phyloP scores from a whole-genome alignment of 306 rosid genomes.

The Cucurbita moschata region DNA sequence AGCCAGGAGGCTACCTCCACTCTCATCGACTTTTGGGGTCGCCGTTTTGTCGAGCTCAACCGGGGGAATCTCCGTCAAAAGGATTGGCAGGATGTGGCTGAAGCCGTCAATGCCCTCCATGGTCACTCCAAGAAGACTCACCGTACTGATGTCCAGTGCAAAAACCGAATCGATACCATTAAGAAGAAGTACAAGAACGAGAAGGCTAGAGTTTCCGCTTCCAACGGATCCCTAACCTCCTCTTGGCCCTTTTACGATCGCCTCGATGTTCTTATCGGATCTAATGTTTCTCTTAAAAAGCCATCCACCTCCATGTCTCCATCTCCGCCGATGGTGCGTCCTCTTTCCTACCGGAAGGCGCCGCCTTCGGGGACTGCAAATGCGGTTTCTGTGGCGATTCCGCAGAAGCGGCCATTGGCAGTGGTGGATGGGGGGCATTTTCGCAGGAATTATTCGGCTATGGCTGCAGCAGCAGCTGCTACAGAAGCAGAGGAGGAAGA shows the following conservation, averaged over 20 bases:
- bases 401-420: constrained; percentile 51
- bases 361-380: no score
- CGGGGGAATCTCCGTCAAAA: constrained; percentile 97
- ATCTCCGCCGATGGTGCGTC: no score
- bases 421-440: constrained; percentile 41
- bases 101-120: constrained; percentile 81
- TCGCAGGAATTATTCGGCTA: constrained; percentile 69
- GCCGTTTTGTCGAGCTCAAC: constrained; percentile 80
- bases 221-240: constrained; percentile 32
- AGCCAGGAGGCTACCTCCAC: constrained; percentile 84
- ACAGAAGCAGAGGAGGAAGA: constrained; percentile 19
- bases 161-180: constrained; percentile 83
- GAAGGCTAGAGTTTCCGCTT: constrained; percentile 65
- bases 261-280: constrained; percentile 49
- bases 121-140: constrained; percentile 80
- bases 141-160: constrained; percentile 94
- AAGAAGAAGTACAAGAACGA: constrained; percentile 91
- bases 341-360: no score
- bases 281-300: constrained; percentile 32
- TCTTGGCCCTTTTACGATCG: constrained; percentile 77
- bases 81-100: constrained; percentile 97
- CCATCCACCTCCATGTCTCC: neutral
- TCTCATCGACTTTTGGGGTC: constrained; percentile 85
- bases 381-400: constrained; percentile 18
- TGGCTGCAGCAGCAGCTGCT: constrained; percentile 77